Conservation (phyloP, 495 filamentous ascomycete species). For the Penicillium desertorum region DNA sequence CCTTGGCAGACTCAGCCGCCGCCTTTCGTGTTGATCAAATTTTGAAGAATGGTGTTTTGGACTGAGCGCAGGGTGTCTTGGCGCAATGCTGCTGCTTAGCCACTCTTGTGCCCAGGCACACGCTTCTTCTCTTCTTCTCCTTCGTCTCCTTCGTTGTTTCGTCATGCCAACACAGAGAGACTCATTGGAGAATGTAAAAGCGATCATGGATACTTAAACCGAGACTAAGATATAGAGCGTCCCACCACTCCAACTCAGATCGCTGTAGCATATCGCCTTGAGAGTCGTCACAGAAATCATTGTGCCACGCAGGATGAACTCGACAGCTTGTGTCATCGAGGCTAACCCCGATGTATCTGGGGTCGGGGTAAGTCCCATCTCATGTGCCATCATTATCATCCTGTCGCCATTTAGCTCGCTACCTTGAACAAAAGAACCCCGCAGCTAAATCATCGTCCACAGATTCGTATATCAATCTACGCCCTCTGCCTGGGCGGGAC, state of each 20-base stretch:
- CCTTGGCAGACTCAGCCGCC: background rate
- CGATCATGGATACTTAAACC: background rate
- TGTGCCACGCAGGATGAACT: conserved; percentile 12
- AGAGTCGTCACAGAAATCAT: background rate
- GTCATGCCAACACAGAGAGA: background rate
- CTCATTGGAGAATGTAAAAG: background rate
- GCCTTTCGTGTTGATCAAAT: background rate
- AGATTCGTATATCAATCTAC: conserved; percentile 23
- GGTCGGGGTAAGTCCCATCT: conserved; percentile 12
- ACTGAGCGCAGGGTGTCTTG: background rate
- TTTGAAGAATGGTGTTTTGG: background rate
- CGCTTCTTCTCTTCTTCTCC: background rate
- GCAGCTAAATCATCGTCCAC: background rate
- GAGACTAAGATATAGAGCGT: conserved; percentile 6
- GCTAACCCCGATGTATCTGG: conserved; percentile 22
- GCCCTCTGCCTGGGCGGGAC: conserved; percentile 22
- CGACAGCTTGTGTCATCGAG: conserved; percentile 16
- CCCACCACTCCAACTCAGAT: background rate
- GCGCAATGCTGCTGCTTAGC: conserved; percentile 7
- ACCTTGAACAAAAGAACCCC: background rate
- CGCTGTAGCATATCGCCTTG: background rate
- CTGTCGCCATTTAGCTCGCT: background rate
- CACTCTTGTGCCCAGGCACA: conserved; percentile 1
- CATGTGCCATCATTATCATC: background rate
- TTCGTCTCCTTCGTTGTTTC: background rate